Conservation (phyloP, 192 early-diverging fungal species). For the Mortierella hygrophila region DNA sequence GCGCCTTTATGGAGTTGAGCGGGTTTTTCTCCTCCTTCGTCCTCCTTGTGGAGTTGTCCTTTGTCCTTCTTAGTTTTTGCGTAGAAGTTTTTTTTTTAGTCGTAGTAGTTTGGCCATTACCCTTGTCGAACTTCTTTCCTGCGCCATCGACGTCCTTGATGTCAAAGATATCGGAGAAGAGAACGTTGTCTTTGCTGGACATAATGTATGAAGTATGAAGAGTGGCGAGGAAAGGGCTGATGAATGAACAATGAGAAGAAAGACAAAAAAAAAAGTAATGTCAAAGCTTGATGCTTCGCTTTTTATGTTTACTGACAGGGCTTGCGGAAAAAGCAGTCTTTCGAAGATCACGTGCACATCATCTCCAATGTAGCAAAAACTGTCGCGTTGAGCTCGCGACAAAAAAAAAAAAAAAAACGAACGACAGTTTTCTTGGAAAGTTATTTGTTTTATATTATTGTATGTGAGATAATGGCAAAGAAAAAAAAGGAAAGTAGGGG, state of each 20-base stretch:
- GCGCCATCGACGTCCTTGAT: constrained; percentile 90
- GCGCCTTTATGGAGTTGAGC: too few species aligned
- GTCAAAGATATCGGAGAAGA: constrained; percentile 92
- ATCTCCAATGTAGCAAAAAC: too few species aligned
- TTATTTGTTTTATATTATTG: too few species aligned
- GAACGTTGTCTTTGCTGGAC: constrained; percentile 78
- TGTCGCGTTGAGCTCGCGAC: too few species aligned
- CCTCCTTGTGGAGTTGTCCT: too few species aligned
- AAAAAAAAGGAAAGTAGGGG: neutral
- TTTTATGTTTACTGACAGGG: constrained; percentile 8
- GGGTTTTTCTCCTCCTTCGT: too few species aligned
- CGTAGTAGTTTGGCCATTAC: constrained; percentile 51
- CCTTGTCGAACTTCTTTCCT: constrained; percentile 95
- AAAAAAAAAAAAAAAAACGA: too few species aligned
- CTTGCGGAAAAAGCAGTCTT: neutral
- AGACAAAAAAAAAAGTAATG: neutral
- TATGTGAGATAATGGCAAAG: neutral
- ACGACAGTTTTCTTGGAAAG: too few species aligned
- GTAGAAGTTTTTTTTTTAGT: neutral
- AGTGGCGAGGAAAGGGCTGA: neutral
- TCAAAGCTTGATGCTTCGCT: constrained; percentile 4
- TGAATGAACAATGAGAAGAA: neutral
- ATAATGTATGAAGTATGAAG: constrained; percentile 46
- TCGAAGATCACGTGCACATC: neutral
- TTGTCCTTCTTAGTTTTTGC: too few species aligned